Percentiles rank a stretch among this genome's conserved stretches.
phyloP scores from a whole-genome alignment of 1,284 basidiomycete species.

The Ceratobasidium sp. region DNA sequence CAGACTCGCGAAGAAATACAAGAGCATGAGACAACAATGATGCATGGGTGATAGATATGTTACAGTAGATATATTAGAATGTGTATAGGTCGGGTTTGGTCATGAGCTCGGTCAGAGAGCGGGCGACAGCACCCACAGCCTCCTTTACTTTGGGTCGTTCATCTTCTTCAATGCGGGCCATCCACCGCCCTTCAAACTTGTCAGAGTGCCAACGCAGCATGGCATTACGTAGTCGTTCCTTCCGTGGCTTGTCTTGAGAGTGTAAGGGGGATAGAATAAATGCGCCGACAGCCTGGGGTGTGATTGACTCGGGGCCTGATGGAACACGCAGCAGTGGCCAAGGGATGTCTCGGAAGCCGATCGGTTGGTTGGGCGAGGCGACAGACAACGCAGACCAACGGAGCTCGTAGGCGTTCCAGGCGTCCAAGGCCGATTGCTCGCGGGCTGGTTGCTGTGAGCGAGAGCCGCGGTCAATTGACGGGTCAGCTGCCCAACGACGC shows the following conservation, averaged over 20 bases:
- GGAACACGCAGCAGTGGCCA: constrained; percentile 59
- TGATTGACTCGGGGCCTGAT: constrained; percentile 53
- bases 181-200: constrained; percentile 59
- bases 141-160: constrained; percentile 67
- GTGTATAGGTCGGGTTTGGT: constrained; percentile 38
- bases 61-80: constrained; percentile 27
- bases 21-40: constrained; percentile 18
- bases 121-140: constrained; percentile 69
- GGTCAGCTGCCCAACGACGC: constrained; percentile 27
- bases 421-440: constrained; percentile 26
- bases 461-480: constrained; percentile 4
- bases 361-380: constrained; percentile 33
- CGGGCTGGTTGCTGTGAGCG: constrained; percentile 9
- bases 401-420: constrained; percentile 44
- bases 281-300: constrained; percentile 54
- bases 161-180: constrained; percentile 59
- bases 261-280: constrained; percentile 64
- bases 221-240: constrained; percentile 63
- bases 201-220: constrained; percentile 76
- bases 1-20: constrained; percentile 13
- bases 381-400: constrained; percentile 42
- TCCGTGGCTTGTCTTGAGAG: constrained; percentile 52
- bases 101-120: constrained; percentile 71
- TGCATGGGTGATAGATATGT: constrained; percentile 13
- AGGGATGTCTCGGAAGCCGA: constrained; percentile 60